Evolutionary conservation across 768 basidiomycete species (phyloP), one percentile per base, ranked within the genome.

Genomic region (Amyloporia xantha): DNA sequence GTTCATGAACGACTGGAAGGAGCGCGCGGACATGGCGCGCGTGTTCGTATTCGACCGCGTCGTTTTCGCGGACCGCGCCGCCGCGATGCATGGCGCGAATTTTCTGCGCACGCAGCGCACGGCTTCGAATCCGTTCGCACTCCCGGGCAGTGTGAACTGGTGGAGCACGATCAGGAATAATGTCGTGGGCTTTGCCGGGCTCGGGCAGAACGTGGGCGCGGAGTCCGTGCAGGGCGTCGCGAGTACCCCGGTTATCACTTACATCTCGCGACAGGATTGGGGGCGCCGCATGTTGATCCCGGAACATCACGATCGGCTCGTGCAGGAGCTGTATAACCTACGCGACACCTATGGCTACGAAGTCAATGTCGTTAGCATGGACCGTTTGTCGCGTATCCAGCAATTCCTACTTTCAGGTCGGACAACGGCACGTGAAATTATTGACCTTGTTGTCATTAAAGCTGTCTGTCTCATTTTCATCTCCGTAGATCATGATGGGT

Each of bases 221-320:
- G 78, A 74, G 37, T 50, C 48, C 5, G 55, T 73, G 51, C 53
- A 56, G 30, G 63, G 59, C 21, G 60, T 57, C 15, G 53, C 58
- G 19, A 67, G 66, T 27, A 79, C 58, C 42, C 86, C 85, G 0
- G 93, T 97, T 21, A 91, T 97, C 67, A 95, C 93, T 10, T 97
- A 97, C 59, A 77, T 96, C 51, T 90, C 86, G 7, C 76, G 93
- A 4, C 93, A 97, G 62, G 79, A 74, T 2, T 97, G 92, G 93
- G 85, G 82, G 13, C 70, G 92, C 38, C 75, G 93, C 19, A 94
- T 85, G 83, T 65, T 97, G 48, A 77, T 78, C 26, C 75, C 72
- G 25, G 77, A 78, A 48, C 77, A 92, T 60, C 91, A 97, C 63
- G 84, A 91, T 3, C 75, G 68, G 44, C 76, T 97, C 7, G 91